Base-by-base conservation (phyloP, 208 protist genomes). In the Endotrypanum monterogeii region DNA sequence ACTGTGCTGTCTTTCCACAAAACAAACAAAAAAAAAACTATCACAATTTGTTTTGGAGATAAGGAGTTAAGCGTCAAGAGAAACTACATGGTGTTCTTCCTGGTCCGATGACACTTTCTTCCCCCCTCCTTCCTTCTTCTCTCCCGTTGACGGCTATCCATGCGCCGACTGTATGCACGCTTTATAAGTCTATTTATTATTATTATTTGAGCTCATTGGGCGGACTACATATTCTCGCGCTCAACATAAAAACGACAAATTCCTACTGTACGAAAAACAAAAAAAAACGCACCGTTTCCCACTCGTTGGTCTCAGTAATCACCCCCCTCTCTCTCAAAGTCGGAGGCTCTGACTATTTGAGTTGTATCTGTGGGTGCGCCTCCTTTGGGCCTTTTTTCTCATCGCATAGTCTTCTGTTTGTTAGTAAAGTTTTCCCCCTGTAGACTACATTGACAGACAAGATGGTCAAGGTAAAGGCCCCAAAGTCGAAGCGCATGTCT, bases 401-500 rank as follows among this genome's bases (percentile, higher is more conserved):
- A 14, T 28, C 28, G 73, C 7, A 63, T 32, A 14, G 30, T 56
- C 23, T 25, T 23, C n/a, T n/a, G n/a, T n/a, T n/a, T n/a, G n/a
- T n/a, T n/a, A n/a, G n/a, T n/a, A n/a, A n/a, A n/a, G n/a, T n/a
- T 1, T 54, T 50, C 14, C 16, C 12, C 32, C 20, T 32, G 3
- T 6, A 44, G 20, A 55, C 66, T 5, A 8, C 12, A 44, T 2
- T 1, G 25, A 23, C 52, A 37, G 44, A 3, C 32, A 90, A 76
- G 61, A 96, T 96, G 92, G 83, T 86, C n/a, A 91, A 91, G 61
- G 67, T 93, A 39, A 89, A 82, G 55, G 83, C 82, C 66, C 78
- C 86, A 32, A 87, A 89, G 67, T 97, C 92, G 54, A 95, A 95
- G 83, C 86, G 92, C 67, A 91, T 90, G 82, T 89, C 87, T 77